Base-by-base conservation (phyloP, 2,329 filamentous ascomycete genomes). In the Ophiocordyceps camponoti-floridani region DNA sequence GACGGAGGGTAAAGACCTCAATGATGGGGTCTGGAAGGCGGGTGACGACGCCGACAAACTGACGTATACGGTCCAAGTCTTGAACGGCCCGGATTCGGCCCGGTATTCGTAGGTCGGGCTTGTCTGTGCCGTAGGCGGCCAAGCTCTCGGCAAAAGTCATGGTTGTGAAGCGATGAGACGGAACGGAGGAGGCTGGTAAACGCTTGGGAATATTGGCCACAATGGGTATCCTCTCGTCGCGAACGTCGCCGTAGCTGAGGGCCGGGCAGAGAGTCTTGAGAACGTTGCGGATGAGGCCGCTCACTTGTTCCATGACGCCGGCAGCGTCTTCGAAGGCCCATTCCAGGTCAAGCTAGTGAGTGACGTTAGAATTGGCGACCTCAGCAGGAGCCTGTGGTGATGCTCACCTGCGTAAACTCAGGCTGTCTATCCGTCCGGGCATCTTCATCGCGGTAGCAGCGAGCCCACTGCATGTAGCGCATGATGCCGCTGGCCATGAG, bases 361-460 rank as follows among this genome's bases (percentile, higher is more conserved):
- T 23, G 13, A 14, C 31, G 27, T 41, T 7, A 40, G 13, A 4
- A 12, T 10, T 12, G 16, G 18, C 9, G 41, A 19, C 19, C 11
- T 12, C 10, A 16, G 4, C 28, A 10, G 9, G 16, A 4, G 7
- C 9, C 3, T 4, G 13, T 28, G 4, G 14, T 30, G 28, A 2
- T 33, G 46, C 47, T 42, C 44, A 84, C 82, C 68, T 94, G 87
- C 1, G 91, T 95, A 56, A 98, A 98, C 58, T 98, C 91, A 0
- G 91, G 93, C 57, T 98, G 91, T 38, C 91, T 73, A 59, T 98
- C 93, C 1, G 89, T 84, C 18, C 91, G 75, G 33, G 91, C 68
- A 59, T 96, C 93, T 58, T 98, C 91, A 56, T 98, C 93, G 13
- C 91, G 79, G 62, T 95, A 98, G 57, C 91, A 98, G 50, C 79